phyloP scores from a whole-genome alignment of 2,329 filamentous ascomycete species.

The Botrytis cinerea region DNA sequence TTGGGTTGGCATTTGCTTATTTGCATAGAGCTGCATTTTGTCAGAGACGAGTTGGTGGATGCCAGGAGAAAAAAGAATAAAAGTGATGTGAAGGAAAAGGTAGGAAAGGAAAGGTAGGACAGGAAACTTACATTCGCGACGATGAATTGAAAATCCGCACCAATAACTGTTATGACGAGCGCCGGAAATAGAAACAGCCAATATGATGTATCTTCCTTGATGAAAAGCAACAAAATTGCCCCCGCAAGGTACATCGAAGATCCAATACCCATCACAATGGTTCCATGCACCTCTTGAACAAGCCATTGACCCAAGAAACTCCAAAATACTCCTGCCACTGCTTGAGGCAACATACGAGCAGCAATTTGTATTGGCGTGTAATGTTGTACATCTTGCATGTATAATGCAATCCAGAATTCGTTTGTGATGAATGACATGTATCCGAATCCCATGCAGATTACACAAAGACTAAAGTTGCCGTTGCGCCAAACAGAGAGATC shows the following conservation, averaged over 20 bases:
- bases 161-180: slow-evolving; percentile 61
- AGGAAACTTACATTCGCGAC: slow-evolving; percentile 59
- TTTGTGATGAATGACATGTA: slow-evolving; percentile 63
- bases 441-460: slow-evolving; percentile 55
- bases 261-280: slow-evolving; percentile 55
- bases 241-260: slow-evolving; percentile 46
- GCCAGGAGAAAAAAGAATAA: background rate
- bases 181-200: slow-evolving; percentile 67
- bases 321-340: slow-evolving; percentile 61
- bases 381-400: slow-evolving; percentile 59
- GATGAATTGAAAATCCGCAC: slow-evolving; percentile 70
- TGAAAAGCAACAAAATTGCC: slow-evolving; percentile 57
- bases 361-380: slow-evolving; percentile 55
- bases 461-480: slow-evolving; percentile 59
- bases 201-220: slow-evolving; percentile 56
- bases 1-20: slow-evolving; percentile 60
- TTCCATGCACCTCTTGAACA: slow-evolving; percentile 65
- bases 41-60: slow-evolving; percentile 7
- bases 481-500: slow-evolving; percentile 60
- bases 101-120: background rate
- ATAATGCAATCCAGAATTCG: slow-evolving; percentile 65
- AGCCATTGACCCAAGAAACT: slow-evolving; percentile 64
- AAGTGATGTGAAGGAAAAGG: background rate
- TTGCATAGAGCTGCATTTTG: slow-evolving; percentile 62
- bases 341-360: slow-evolving; percentile 65